phyloP scores from a whole-genome alignment of 148 eudicot species.

The Suaeda aralocaspica region DNA sequence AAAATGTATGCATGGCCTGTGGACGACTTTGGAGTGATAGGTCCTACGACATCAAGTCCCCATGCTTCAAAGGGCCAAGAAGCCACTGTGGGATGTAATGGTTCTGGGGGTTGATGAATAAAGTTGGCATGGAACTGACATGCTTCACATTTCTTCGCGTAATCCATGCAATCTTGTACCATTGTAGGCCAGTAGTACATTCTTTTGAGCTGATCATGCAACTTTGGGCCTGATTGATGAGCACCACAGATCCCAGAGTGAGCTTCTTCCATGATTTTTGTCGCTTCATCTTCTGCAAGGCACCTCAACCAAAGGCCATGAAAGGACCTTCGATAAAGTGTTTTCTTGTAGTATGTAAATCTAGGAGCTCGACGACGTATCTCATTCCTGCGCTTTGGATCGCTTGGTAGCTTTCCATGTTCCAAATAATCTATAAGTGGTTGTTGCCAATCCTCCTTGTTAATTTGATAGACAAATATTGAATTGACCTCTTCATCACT shows the following conservation, averaged over 20 bases:
- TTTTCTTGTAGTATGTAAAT: not conserved
- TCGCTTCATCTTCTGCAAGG: not conserved
- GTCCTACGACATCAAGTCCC: not conserved
- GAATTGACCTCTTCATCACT: not conserved
- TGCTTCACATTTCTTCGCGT: not conserved
- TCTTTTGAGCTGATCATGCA: not conserved
- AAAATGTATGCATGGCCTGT: not conserved
- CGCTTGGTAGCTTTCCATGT: not conserved
- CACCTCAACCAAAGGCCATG: not conserved
- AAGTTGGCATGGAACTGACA: not conserved
- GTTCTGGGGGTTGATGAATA: not conserved
- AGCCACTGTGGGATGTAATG: not conserved
- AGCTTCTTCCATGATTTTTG: not conserved
- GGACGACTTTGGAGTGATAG: not conserved
- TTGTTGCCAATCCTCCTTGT: not conserved
- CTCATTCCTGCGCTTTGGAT: not conserved
- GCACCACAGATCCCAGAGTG: not conserved
- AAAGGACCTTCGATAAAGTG: not conserved
- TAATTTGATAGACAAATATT: not conserved
- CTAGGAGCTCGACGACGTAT: not conserved
- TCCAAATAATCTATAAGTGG: not conserved
- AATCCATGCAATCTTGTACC: not conserved
- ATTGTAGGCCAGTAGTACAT: conserved; percentile 1
- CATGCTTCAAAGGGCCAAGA: not conserved
- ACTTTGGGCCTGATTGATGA: not conserved